Base-by-base conservation (phyloP, 2,329 filamentous ascomycete species). In the Ceratocystis ficicola region DNA sequence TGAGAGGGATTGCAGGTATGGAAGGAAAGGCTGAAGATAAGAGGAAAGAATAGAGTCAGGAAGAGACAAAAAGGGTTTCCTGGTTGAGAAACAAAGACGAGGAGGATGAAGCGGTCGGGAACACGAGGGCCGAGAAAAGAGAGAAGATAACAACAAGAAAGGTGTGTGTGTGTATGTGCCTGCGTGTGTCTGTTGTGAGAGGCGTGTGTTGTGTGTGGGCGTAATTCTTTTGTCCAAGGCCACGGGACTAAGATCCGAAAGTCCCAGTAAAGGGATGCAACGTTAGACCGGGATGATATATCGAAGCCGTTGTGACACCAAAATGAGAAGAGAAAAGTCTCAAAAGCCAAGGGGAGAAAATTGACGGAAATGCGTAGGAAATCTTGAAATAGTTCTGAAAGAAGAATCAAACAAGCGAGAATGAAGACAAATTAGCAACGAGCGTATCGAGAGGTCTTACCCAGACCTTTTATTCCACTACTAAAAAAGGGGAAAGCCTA, bases 211-310 rank as follows among this genome's bases (percentile, higher is more conserved):
- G 46, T 50, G 20, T 20, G 1, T 7, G 22, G 3, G 50, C 12
- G 50, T 25, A n/a, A 22, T 55, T 20, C 15, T 8, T 2, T 25
- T 28, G 50, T 20, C 12, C 17, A 25, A 28, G 20, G 25, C 52
- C 17, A 5, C 46, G 52, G 52, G 17, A 57, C 22, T 10, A 57
- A 28, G 22, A 57, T 57, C 52, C 22, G 52, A 30, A 6, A 30
- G 20, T 12, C 22, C 52, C 10, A 55, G 50, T 25, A 57, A 28
- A 57, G 52, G 52, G 52, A 57, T 57, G 52, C 52, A 30, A 57
- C 52, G 52, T 57, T 57, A 30, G 25, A 57, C 52, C 52, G 25
- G 52, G 52, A 57, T 57, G 25, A 30, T 28, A 57, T 30, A 22
- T 30, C 25, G 52, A 57, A 28, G 50, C 20, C 5, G 22, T 30